These are phyloP conservation scores for Epichloe amarillans DNA, from an alignment of 2,329 filamentous ascomycete species.

Conservation along the genomic window DNA sequence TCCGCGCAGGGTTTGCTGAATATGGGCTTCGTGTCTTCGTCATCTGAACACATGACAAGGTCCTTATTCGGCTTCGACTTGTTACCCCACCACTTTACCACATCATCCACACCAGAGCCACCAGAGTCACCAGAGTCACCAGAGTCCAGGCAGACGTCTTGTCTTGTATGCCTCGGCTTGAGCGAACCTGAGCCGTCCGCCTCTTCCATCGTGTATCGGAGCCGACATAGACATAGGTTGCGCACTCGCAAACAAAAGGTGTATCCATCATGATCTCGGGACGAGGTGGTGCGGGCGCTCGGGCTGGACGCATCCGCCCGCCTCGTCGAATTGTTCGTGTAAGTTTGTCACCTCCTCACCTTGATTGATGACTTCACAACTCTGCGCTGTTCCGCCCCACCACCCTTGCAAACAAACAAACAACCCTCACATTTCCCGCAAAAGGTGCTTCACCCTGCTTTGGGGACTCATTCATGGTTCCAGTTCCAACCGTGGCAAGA, in stretches of 20 bases:
- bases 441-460: background rate
- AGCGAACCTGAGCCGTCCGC: background rate
- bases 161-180: background rate
- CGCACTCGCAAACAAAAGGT: background rate
- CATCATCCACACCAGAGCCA: background rate
- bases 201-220: background rate
- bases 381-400: background rate
- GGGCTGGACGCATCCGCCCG: constrained; percentile 27
- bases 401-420: background rate
- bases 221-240: background rate
- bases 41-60: background rate
- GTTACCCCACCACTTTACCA: background rate
- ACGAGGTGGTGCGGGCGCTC: constrained; percentile 29
- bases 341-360: constrained; percentile 13
- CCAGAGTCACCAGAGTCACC: background rate
- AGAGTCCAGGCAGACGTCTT: background rate
- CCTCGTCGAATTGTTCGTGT: constrained; percentile 30
- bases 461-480: background rate
- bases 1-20: background rate
- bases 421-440: too few species aligned
- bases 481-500: background rate
- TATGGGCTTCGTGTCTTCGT: background rate
- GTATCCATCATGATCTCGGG: constrained; percentile 32
- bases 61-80: background rate
- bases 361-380: background rate